Conservation (phyloP, 306 rosid species). For the Cotoneaster glaucophyllus region DNA sequence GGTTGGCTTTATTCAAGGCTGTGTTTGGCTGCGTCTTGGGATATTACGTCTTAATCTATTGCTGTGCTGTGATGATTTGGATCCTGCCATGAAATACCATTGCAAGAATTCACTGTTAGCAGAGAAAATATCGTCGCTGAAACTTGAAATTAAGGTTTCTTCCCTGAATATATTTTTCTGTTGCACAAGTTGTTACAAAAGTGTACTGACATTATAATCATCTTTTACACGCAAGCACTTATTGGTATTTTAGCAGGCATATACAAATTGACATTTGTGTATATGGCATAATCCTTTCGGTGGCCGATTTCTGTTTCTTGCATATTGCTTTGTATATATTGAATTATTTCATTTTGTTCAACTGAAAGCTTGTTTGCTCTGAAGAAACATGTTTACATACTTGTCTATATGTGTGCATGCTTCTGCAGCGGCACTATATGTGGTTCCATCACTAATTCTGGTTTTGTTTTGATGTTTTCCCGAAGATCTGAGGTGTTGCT, state of each 20-base stretch:
- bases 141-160: slow-evolving; percentile 79
- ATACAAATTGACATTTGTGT: not conserved
- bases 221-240: not conserved
- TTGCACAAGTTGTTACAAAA: not conserved
- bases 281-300: not conserved
- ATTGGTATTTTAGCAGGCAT: not conserved
- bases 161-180: not conserved
- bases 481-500: not conserved
- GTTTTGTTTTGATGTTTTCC: not conserved
- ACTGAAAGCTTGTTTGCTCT: not conserved
- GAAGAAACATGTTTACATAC: not conserved
- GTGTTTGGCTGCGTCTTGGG: slow-evolving; percentile 72
- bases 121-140: slow-evolving; percentile 56
- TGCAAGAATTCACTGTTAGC: slow-evolving; percentile 53
- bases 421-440: not conserved
- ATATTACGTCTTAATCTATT: slow-evolving; percentile 63
- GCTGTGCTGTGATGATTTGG: slow-evolving; percentile 63
- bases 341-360: not conserved
- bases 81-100: slow-evolving; percentile 75
- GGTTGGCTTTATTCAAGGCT: slow-evolving; percentile 45
- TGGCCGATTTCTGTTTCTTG: not conserved
- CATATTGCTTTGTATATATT: not conserved
- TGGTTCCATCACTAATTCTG: not conserved
- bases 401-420: not conserved
- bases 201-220: not conserved